phyloP scores from a whole-genome alignment of 2,329 filamentous ascomycete genomes.

The Aspergillus luchuensis region DNA sequence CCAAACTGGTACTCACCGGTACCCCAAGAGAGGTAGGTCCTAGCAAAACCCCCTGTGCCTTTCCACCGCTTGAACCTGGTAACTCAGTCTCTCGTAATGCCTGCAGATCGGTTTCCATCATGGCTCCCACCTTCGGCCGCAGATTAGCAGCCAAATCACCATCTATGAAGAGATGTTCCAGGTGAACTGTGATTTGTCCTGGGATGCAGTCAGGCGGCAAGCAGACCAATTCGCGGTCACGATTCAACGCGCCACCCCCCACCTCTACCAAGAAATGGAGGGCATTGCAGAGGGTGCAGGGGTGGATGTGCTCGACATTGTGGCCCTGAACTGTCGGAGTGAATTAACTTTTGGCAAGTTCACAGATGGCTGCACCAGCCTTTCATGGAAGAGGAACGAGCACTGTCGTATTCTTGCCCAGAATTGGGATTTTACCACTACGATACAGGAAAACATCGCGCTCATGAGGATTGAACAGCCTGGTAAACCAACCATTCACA shows the following conservation, averaged over 20 bases:
- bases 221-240: slow-evolving; percentile 52
- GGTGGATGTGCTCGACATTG: slow-evolving; percentile 52
- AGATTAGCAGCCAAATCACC: slow-evolving; percentile 47
- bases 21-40: slow-evolving; percentile 29
- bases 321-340: slow-evolving; percentile 62
- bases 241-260: slow-evolving; percentile 41
- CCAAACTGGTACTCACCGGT: slow-evolving; percentile 28
- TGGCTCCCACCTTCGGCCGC: slow-evolving; percentile 41
- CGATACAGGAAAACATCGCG: slow-evolving; percentile 56
- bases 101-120: slow-evolving; percentile 53
- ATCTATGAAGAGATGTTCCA: slow-evolving; percentile 54
- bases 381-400: slow-evolving; percentile 52
- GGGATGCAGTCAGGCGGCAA: slow-evolving; percentile 48
- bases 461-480: slow-evolving; percentile 50
- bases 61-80: too few species aligned
- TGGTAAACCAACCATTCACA: slow-evolving; percentile 53
- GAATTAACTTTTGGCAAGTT: slow-evolving; percentile 62
- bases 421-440: slow-evolving; percentile 62
- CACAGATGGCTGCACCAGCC: slow-evolving; percentile 59
- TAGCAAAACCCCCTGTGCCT: too few species aligned
- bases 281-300: slow-evolving; percentile 58
- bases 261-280: slow-evolving; percentile 49
- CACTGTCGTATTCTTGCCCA: slow-evolving; percentile 50
- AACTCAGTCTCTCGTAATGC: too few species aligned
- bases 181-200: slow-evolving; percentile 49